Conservation (phyloP, 768 basidiomycete species). For the Mycena venus region DNA sequence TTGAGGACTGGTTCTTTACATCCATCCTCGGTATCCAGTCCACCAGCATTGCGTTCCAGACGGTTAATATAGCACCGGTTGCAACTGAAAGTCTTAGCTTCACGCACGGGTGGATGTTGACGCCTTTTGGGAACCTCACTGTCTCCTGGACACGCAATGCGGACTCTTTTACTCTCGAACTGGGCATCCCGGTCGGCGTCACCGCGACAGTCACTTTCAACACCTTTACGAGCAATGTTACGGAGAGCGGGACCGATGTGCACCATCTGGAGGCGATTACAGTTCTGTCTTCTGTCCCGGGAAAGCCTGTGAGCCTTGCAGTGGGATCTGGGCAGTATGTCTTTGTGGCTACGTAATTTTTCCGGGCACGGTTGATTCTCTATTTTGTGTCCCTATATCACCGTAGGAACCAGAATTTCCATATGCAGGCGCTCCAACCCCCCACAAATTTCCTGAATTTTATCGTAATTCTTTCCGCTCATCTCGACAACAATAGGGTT, state of each 20-base stretch:
- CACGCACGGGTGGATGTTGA: conserved; percentile 40
- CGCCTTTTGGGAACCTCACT: conserved; percentile 44
- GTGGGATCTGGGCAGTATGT: neutral
- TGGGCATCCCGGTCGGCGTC: conserved; percentile 41
- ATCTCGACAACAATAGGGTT: too few species aligned
- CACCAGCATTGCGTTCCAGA: conserved; percentile 40
- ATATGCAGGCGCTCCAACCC: too few species aligned
- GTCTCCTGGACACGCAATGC: conserved; percentile 33
- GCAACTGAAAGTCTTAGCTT: conserved; percentile 31
- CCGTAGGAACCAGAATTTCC: too few species aligned
- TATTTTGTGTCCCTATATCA: too few species aligned
- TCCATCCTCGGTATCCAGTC: conserved; percentile 42
- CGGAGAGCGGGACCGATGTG: neutral
- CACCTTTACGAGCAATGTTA: neutral
- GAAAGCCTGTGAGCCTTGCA: neutral
- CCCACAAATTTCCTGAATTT: too few species aligned
- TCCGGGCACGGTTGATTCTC: too few species aligned
- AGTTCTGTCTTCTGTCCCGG: neutral
- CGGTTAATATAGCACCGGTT: conserved; percentile 36
- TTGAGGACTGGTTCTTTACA: conserved; percentile 46
- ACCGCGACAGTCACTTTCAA: conserved; percentile 36
- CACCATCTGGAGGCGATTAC: neutral
- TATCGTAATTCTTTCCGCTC: too few species aligned
- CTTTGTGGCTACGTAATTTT: neutral
- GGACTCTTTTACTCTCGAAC: conserved; percentile 19